Evolutionary conservation across 148 eudicot genomes (phyloP), one percentile per base, ranked within the genome.

Genomic region (Cornus controversa): DNA sequence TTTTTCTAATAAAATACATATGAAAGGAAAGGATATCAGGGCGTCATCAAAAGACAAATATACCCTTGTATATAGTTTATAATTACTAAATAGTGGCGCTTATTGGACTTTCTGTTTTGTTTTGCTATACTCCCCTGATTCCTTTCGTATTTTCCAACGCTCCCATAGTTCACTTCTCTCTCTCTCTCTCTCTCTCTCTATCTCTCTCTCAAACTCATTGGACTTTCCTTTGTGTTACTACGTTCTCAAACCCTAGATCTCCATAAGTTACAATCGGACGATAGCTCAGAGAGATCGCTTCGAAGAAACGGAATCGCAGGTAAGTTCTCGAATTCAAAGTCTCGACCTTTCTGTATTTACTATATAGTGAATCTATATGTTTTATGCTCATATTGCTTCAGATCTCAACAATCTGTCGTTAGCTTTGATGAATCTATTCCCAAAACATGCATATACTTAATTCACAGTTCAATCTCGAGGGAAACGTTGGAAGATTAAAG

Each of bases 191-290:
- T 23, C 34, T 54, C 15, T 24, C 67, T 58, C 24, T 62, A n/a
- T 24, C 67, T 58, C 24, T 62, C 57, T 23, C 34, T 54, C 15
- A 15, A 15, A 54, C 45, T 40, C 45, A 40, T 40, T 40, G 45
- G 45, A 40, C 45, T 40, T 8, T 40, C 45, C 45, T 40, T 31
- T 31, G 0, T 31, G 1, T 45, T 11, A 5, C 15, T 16, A 11
- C 23, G 64, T 0, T 74, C 70, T 45, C 10, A 40, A 75, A 42
- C 70, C 60, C 78, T 75, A 66, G 78, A 45, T 64, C 78, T 40
- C 10, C 69, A 75, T 23, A 5, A 25, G 2, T 23, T 24, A 31
- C 34, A 20, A 22, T 24, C 10, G 4, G 36, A 2, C 26, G 25
- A 70, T 20, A 42, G 58, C 31, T 70, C 10, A 15, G 28, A 67